Evolutionary conservation across 2,329 filamentous ascomycete genomes (phyloP).

Genomic region (Scedosporium dehoogii): DNA sequence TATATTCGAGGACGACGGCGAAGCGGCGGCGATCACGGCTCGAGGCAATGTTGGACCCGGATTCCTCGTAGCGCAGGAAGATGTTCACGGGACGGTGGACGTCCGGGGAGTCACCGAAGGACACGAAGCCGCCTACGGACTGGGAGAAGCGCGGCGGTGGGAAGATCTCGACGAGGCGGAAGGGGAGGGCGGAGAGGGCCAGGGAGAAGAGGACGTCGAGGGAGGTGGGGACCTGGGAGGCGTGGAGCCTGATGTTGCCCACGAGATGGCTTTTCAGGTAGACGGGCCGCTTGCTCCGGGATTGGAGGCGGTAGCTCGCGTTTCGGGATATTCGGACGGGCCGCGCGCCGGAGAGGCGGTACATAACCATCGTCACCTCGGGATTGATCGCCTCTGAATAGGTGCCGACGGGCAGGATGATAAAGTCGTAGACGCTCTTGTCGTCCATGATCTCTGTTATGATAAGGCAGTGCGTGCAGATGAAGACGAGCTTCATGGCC

Average conservation of each 20-base stretch:
- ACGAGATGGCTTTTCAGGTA: background rate
- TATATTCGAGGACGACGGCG: conserved; percentile 1
- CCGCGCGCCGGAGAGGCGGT: background rate
- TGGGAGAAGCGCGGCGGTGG: background rate
- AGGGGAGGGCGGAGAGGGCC: conserved; percentile 1
- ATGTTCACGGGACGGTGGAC: background rate
- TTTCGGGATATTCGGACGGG: background rate
- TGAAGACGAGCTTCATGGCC: background rate
- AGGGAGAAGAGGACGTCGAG: conserved; percentile 1
- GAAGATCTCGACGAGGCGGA: conserved; percentile 6
- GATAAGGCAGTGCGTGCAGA: background rate
- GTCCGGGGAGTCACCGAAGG: background rate
- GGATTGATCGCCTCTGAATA: background rate
- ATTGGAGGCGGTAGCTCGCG: background rate
- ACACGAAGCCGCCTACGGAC: background rate
- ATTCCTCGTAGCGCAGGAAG: conserved; percentile 5
- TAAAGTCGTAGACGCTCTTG: background rate
- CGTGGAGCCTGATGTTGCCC: background rate
- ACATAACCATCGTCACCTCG: background rate
- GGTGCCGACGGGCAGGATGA: background rate
- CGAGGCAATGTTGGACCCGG: background rate
- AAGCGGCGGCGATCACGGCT: conserved; percentile 1
- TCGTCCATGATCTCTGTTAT: background rate
- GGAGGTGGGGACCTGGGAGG: background rate
- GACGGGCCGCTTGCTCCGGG: background rate